Conservation (phyloP, 2,329 filamentous ascomycete species). For the Claviceps purpurea region DNA sequence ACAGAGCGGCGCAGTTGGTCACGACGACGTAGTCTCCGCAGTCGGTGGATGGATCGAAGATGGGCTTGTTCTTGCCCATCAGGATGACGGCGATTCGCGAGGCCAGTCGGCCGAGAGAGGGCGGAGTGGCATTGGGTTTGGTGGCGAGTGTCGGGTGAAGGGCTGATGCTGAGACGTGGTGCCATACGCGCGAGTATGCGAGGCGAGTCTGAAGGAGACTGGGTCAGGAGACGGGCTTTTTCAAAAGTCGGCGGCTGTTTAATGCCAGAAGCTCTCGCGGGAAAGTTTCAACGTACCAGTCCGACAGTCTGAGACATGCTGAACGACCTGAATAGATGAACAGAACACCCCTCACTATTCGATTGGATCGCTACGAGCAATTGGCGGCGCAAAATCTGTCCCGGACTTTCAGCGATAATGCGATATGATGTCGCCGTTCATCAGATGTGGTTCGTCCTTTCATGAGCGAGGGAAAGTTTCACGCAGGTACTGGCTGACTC, state of each 20-base stretch:
- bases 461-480: neutral
- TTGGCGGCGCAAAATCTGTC: neutral
- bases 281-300: conserved; percentile 37
- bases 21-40: conserved; percentile 98
- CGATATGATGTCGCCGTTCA: neutral
- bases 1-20: conserved; percentile 72
- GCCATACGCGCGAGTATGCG: conserved; percentile 93
- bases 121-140: conserved; percentile 45
- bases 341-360: conserved; percentile 7
- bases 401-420: neutral
- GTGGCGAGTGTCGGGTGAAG: conserved; percentile 49
- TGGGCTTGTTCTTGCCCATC: conserved; percentile 99
- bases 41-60: conserved; percentile 92
- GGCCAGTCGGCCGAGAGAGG: conserved; percentile 80
- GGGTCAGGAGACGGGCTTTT: neutral
- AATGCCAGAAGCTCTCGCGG: neutral
- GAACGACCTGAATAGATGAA: conserved; percentile 10
- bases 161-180: conserved; percentile 62
- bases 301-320: conserved; percentile 71
- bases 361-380: neutral
- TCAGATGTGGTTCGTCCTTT: neutral
- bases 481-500: neutral
- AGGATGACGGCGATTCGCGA: conserved; percentile 74
- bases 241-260: neutral
- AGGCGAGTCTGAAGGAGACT: conserved; percentile 59